A percentile compares a stretch with the other conserved stretches of the same genome.
phyloP scores from a whole-genome alignment of 2,329 filamentous ascomycete species.

The Ambrosiella cleistominuta region DNA sequence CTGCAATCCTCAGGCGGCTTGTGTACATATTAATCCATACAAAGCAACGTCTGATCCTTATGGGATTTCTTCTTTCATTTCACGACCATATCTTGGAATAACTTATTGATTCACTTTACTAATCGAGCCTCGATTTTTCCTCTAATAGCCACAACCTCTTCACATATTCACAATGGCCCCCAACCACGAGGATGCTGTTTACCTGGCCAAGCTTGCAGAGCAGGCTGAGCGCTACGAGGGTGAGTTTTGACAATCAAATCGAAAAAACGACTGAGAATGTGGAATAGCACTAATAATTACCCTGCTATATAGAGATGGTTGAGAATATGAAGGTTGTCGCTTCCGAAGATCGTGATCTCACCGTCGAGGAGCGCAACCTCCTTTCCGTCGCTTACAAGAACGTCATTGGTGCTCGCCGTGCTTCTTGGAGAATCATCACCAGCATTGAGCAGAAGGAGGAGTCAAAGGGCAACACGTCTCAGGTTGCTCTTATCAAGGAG shows the following conservation, averaged over 20 bases:
- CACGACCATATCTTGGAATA: neutral
- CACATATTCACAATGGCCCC: slow-evolving; percentile 39
- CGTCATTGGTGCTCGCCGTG: slow-evolving; percentile 89
- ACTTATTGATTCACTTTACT: neutral
- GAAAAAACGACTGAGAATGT: slow-evolving; percentile 12
- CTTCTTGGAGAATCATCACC: slow-evolving; percentile 95
- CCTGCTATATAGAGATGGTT: slow-evolving; percentile 63
- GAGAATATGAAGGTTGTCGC: slow-evolving; percentile 99
- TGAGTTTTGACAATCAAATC: slow-evolving; percentile 24
- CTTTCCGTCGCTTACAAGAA: slow-evolving; percentile 98
- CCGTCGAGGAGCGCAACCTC: slow-evolving; percentile 92
- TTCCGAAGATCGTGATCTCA: slow-evolving; percentile 65
- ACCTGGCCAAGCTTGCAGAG: slow-evolving; percentile 99
- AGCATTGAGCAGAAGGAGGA: slow-evolving; percentile 99
- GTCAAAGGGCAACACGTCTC: slow-evolving; percentile 88
- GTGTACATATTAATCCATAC: neutral
- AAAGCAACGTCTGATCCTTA: neutral
- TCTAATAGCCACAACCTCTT: slow-evolving; percentile 6
- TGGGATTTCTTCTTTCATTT: neutral
- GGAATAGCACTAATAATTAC: slow-evolving; percentile 5
- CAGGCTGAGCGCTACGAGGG: slow-evolving; percentile 99
- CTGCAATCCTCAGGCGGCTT: neutral
- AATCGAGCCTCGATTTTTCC: slow-evolving; percentile 1
- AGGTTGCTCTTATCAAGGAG: slow-evolving; percentile 86
- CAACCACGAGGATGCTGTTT: slow-evolving; percentile 82